Evolutionary conservation across 148 eudicot genomes (phyloP).

Genomic region (Arbutus unedo): DNA sequence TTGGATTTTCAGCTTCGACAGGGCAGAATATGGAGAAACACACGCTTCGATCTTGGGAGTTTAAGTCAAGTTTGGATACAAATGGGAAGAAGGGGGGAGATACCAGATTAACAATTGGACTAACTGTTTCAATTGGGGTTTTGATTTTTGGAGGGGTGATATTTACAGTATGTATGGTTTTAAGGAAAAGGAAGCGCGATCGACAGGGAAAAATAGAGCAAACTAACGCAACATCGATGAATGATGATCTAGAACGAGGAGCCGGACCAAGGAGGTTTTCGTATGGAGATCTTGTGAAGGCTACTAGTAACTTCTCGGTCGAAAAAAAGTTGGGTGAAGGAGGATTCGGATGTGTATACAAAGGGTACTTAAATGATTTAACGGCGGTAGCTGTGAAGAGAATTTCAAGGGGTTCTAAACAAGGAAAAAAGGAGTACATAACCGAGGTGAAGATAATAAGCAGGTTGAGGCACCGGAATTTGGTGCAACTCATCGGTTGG

Average conservation of each 20-base stretch:
- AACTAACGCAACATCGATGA: conserved; percentile 9
- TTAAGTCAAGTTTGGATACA: too few relatives aligned
- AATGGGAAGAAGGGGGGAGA: not conserved
- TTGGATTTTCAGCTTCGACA: too few relatives aligned
- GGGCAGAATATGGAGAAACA: too few relatives aligned
- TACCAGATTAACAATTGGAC: conserved; percentile 15
- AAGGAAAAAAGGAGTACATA: conserved; percentile 25
- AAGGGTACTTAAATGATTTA: too few relatives aligned
- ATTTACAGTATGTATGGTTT: not conserved
- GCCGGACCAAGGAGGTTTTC: conserved; percentile 29
- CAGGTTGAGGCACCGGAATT: not conserved
- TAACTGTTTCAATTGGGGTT: conserved; percentile 20
- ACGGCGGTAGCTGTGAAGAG: conserved; percentile 25
- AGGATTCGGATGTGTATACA: too few relatives aligned
- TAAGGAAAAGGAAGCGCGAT: not conserved
- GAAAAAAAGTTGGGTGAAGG: conserved; percentile 20
- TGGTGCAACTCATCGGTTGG: conserved; percentile 43
- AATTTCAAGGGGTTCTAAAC: conserved; percentile 25
- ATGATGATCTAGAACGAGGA: not conserved
- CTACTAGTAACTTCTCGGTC: conserved; percentile 23
- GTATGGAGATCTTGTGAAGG: conserved; percentile 14
- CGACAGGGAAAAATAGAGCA: not conserved
- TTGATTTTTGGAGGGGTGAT: conserved; percentile 1
- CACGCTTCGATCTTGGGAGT: too few relatives aligned
- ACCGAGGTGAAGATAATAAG: conserved; percentile 35